phyloP scores from a whole-genome alignment of 2,329 filamentous ascomycete genomes.

The Metarhizium guizhouense region DNA sequence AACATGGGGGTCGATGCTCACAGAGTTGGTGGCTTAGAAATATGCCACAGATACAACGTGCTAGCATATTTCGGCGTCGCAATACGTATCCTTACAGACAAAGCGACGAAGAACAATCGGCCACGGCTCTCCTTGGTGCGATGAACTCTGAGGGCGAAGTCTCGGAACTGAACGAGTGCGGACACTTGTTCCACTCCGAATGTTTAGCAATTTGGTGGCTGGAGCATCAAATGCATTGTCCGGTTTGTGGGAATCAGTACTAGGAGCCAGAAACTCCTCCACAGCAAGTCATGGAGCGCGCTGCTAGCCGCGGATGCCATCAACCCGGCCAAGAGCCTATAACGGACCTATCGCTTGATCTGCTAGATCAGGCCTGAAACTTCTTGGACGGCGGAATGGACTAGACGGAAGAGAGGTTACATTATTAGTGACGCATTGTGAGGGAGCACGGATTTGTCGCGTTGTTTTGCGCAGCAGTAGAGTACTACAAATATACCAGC shows the following conservation, averaged over 20 bases:
- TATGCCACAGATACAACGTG: background rate
- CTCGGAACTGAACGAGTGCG: background rate
- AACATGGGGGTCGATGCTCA: background rate
- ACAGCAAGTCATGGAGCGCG: background rate
- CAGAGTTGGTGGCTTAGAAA: background rate
- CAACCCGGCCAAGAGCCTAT: background rate
- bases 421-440: no score
- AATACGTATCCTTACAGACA: no score
- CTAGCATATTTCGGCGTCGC: background rate
- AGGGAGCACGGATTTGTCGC: no score
- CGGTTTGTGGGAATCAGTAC: background rate
- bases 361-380: background rate
- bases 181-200: background rate
- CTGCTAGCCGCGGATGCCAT: background rate
- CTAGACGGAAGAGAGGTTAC: no score
- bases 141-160: background rate
- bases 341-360: background rate
- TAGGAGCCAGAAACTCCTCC: background rate
- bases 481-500: no score
- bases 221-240: background rate
- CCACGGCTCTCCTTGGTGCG: background rate
- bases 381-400: background rate
- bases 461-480: no score
- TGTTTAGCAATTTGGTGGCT: conserved; percentile 1
- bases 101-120: background rate